Evolutionary conservation across 495 filamentous ascomycete genomes (phyloP).

Genomic region (Xylaria cubensis): DNA sequence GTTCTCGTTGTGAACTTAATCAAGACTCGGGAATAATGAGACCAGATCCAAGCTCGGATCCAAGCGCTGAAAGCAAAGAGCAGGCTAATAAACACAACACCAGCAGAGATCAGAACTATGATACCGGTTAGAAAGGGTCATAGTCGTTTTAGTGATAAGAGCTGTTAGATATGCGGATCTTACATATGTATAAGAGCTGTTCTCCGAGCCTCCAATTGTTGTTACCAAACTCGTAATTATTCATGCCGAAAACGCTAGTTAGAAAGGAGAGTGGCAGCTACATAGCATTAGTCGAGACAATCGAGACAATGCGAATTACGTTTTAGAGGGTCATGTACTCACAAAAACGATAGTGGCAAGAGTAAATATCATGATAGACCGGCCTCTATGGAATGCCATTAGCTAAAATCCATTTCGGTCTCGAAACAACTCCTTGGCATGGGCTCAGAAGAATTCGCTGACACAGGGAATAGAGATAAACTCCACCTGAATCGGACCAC

Average conservation of each 20-base stretch:
- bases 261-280: too few relatives aligned
- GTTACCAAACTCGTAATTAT: too few relatives aligned
- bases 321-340: conserved; percentile 16
- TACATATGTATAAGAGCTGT: too few relatives aligned
- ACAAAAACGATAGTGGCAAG: conserved; percentile 66
- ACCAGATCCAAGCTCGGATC: conserved; percentile 32
- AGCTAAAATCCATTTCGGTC: too few relatives aligned
- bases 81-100: conserved; percentile 40
- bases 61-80: conserved; percentile 41
- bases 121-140: background rate
- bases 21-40: conserved; percentile 21
- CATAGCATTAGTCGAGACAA: too few relatives aligned
- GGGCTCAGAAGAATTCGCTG: too few relatives aligned
- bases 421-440: too few relatives aligned
- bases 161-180: conserved; percentile 12
- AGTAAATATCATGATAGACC: conserved; percentile 69
- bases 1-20: background rate
- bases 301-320: too few relatives aligned
- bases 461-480: too few relatives aligned
- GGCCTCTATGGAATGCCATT: conserved; percentile 40
- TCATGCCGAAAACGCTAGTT: too few relatives aligned
- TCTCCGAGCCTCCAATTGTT: too few relatives aligned
- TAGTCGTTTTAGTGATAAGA: conserved; percentile 11
- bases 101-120: conserved; percentile 42
- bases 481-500: too few relatives aligned